A percentile compares a stretch with the other conserved stretches of the same genome.
phyloP scores from a whole-genome alignment of 2,329 filamentous ascomycete species.

The Pestalotiopsis sp. region DNA sequence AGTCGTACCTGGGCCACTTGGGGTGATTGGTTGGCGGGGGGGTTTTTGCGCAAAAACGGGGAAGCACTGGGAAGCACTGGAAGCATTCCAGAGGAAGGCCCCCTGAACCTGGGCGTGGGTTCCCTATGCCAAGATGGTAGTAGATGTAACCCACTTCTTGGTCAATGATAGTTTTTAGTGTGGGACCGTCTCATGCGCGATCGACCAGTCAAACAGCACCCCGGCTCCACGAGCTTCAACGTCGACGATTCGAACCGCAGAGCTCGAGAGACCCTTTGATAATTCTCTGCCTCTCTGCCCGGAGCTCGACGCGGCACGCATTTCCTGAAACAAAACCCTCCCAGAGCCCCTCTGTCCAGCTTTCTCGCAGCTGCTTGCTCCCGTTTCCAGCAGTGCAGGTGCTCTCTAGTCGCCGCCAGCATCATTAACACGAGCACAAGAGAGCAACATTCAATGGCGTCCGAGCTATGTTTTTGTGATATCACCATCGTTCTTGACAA shows the following conservation, averaged over 20 bases:
- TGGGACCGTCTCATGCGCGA: conserved; percentile 3
- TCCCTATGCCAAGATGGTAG: background rate
- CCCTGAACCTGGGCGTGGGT: background rate
- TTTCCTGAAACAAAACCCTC: background rate
- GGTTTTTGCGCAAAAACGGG: background rate
- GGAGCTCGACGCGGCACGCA: background rate
- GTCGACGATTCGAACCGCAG: conserved; percentile 1
- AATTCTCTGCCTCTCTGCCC: background rate
- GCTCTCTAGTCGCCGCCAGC: background rate
- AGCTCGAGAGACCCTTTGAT: background rate
- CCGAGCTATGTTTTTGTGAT: conserved; percentile 8
- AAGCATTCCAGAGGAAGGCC: background rate
- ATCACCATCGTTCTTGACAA: background rate
- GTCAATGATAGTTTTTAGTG: background rate
- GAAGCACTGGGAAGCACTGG: background rate
- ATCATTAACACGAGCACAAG: background rate
- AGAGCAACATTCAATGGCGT: conserved; percentile 10
- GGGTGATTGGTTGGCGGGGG: background rate
- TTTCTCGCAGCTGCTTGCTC: background rate
- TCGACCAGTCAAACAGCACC: conserved; percentile 6
- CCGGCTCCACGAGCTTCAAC: conserved; percentile 9
- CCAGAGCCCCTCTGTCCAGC: background rate
- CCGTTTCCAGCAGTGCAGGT: background rate
- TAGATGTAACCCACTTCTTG: background rate
- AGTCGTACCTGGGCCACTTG: background rate